These are phyloP conservation scores for Heterobasidion parviporum DNA, from an alignment of 1,284 basidiomycete genomes.

Conservation along the genomic window DNA sequence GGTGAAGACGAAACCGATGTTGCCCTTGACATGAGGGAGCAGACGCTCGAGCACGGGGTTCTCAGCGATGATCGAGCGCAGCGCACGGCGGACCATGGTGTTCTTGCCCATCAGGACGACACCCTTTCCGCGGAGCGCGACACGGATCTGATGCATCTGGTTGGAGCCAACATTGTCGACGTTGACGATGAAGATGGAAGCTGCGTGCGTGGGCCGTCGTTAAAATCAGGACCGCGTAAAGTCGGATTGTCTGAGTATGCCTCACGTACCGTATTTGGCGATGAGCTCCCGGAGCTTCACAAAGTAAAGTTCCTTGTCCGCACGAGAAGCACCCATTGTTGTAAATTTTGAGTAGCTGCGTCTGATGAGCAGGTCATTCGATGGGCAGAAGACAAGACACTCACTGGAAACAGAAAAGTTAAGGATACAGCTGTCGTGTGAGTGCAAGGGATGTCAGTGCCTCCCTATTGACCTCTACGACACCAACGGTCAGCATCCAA, in stretches of 20 bases:
- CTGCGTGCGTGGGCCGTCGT: constrained; percentile 28
- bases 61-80: constrained; percentile 86
- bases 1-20: constrained; percentile 99
- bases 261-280: constrained; percentile 75
- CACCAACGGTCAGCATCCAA: constrained; percentile 4
- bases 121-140: constrained; percentile 93
- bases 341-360: constrained; percentile 11
- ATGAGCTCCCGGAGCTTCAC: constrained; percentile 91
- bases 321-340: constrained; percentile 87
- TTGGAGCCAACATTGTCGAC: constrained; percentile 99
- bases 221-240: background rate
- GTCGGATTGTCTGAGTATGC: too few relatives aligned
- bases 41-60: constrained; percentile 94
- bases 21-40: constrained; percentile 92
- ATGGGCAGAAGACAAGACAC: background rate
- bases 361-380: background rate
- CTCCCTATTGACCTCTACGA: constrained; percentile 81
- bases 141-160: constrained; percentile 99
- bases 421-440: constrained; percentile 11
- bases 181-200: constrained; percentile 98
- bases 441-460: constrained; percentile 36
- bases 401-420: constrained; percentile 5
- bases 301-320: constrained; percentile 93
- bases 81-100: constrained; percentile 99
- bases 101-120: constrained; percentile 99